Base-by-base conservation (phyloP, 805 yeast genomes). In the Ogataea salicorniae region DNA sequence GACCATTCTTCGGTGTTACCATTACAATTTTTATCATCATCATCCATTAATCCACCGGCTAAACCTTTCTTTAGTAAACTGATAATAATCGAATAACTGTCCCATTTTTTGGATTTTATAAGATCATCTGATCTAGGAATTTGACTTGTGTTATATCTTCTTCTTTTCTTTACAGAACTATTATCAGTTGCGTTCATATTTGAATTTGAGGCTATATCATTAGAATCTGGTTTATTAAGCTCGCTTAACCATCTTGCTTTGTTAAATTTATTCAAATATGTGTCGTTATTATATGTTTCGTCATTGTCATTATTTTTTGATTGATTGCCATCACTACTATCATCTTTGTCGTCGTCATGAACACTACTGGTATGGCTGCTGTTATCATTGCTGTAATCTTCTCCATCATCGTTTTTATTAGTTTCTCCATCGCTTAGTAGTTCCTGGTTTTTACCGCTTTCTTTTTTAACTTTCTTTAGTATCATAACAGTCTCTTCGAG, bases 1-100 rank as follows among this genome's bases (percentile, higher is more conserved):
- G 57, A 37, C 67, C 67, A 63, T 33, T 63, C 67, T 43, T 62
- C 67, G 0, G 67, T 56, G 37, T 63, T 62, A 8, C 50, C 57
- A 31, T 58, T 56, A 18, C 60, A 46, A 37, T 60, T 55, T 13
- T 49, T 44, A 37, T 57, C 61, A 34, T 55, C 59, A 38, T 58
- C 63, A 17, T 51, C 55, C 15, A 43, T 50, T 18, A 53, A 45
- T 8, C 63, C 61, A 39, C 53, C 56, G 7, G 57, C 48, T 4
- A 58, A 42, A 2, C 64, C 64, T 43, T 57, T 61, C 31, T 54
- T 54, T 14, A 63, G 45, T 11, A 59, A 37, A 43, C 57, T 54
- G 20, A 63, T 40, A 5, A 60, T 58, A 17, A 53, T 47, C 6
- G 65, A 56, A 41, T 62, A 62, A 16, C 51, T 56, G 29, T 57